Evolutionary conservation across 2,329 filamentous ascomycete genomes (phyloP), one percentile per base, ranked within the genome.

Genomic region (Juglanconis juglandina): DNA sequence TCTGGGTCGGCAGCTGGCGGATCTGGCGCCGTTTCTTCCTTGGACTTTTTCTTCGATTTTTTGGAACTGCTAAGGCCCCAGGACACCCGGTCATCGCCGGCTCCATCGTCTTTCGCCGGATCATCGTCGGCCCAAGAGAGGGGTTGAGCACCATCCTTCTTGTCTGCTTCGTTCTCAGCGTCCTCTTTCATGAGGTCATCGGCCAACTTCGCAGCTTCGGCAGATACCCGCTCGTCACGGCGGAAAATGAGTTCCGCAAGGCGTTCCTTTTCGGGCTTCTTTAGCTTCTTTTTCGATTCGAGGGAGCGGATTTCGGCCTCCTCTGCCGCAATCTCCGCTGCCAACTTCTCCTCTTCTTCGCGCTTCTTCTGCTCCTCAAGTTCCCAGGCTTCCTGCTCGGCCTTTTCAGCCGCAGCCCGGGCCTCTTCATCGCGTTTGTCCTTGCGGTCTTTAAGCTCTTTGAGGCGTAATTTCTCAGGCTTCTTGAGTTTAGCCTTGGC

Each of bases 21-120:
- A 10, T 67, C 66, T 47, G 68, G 58, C n/a, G 64, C 67, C 24
- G 65, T 64, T 14, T 66, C 65, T 1, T 63, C 52, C 5, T 68
- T 51, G 66, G 64, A 63, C 57, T 73, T 74, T 52, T 76, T 74
- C 57, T 75, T 75, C 64, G 76, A 76, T 67, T 80, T 79, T 54
- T 77, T 77, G 6, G 68, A 68, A 56, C 70, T 71, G 59, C 60
- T 55, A 59, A 66, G 64, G n/a, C 62, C 55, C 61, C 61, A 63
- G 32, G 55, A 35, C 61, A 61, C 53, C 61, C 61, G 61, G 58
- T 63, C 61, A 17, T 63, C 58, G 17, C 42, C 55, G n/a, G 17
- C 46, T 1, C 47, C 58, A 9, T 58, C 50, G 3, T 54, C 48
- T 6, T 51, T 13, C 24, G 57, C 32, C 33, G 57, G 53, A 34